Evolutionary conservation across 176 grass and related monocot genomes (phyloP), one percentile per base, ranked within the genome.

Genomic region (Cenchrus purpureus): DNA sequence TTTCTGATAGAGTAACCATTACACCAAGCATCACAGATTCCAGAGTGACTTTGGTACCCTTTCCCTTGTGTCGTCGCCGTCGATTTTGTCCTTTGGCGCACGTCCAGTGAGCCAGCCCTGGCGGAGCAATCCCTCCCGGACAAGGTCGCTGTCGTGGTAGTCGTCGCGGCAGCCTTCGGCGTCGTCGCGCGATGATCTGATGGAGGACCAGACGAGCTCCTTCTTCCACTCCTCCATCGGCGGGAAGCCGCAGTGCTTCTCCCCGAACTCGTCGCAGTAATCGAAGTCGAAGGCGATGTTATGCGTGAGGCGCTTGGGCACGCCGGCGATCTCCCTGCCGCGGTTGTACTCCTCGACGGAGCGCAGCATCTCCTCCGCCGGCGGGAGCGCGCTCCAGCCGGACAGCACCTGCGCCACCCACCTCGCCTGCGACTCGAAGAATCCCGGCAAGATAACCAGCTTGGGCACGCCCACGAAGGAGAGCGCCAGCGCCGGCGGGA

Each of bases 341-440:
- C 50, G 62, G 73, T 81, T 12, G 48, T 50, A 65, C 51, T 87
- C 76, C 7, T 87, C 53, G 3, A 42, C 72, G 11, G 31, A 40
- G 1, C 74, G 72, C 62, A 58, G 3, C 89, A 87, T 87, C 63
- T 91, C 89, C 57, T 76, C 81, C n/a, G 6, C 4, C 31, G 81
- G 0, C 55, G 76, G 89, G 25, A 88, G 53, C 49, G 44, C 8
- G 51, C 71, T 29, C 55, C 48, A 15, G 5, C 89, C 89, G 1
- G 85, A 91, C 10, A 91, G 77, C 31, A 73, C 68, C 59, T 81
- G 81, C 22, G 89, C 85, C 64, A 91, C 86, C 89, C 89, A 91
- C 25, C 75, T 73, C 52, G 65, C 88, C 75, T 90, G 88, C 34
- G 7, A 42, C 65, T 86, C 76, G 55, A 22, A 72, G 84, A 80